Evolutionary conservation across 2,329 filamentous ascomycete species (phyloP).

Genomic region (Furcasterigmium furcatum): DNA sequence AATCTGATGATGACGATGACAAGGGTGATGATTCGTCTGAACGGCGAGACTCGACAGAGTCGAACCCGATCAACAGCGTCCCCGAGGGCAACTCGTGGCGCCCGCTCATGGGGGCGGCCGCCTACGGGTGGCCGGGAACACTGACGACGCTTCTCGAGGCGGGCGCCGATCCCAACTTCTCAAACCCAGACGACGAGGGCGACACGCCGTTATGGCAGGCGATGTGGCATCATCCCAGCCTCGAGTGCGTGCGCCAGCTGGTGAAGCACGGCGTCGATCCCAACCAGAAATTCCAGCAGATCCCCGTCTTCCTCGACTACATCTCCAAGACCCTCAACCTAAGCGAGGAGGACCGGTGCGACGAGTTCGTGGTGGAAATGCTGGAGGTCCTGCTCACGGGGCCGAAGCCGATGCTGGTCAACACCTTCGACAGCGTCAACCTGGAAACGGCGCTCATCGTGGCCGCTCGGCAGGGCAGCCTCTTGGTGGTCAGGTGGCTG

Average conservation of each 20-base stretch:
- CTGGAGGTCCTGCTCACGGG: not conserved
- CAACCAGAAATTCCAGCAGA: not conserved
- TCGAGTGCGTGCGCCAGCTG: not conserved
- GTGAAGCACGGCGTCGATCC: not conserved
- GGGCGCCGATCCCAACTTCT: not conserved
- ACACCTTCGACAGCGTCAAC: not conserved
- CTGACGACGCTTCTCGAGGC: not conserved
- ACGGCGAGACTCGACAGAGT: not conserved
- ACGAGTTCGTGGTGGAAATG: not conserved
- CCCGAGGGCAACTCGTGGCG: not conserved
- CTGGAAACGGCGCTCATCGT: not conserved
- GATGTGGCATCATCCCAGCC: not conserved
- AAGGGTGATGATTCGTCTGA: not conserved
- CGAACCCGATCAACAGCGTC: not conserved
- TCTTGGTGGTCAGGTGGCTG: not conserved
- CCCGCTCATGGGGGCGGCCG: not conserved
- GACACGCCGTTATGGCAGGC: not conserved
- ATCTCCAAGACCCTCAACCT: too few species aligned
- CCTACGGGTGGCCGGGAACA: not conserved
- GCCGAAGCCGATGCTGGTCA: not conserved
- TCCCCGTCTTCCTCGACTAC: not conserved
- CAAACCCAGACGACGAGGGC: not conserved
- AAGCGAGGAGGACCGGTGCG: not conserved
- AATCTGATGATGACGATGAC: too few species aligned
- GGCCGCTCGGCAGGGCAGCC: not conserved